A percentile compares a stretch with the other conserved stretches of the same genome.
Evolutionary conservation across 306 rosid species (phyloP).

Genomic region (Gastrolobium bilobum): DNA sequence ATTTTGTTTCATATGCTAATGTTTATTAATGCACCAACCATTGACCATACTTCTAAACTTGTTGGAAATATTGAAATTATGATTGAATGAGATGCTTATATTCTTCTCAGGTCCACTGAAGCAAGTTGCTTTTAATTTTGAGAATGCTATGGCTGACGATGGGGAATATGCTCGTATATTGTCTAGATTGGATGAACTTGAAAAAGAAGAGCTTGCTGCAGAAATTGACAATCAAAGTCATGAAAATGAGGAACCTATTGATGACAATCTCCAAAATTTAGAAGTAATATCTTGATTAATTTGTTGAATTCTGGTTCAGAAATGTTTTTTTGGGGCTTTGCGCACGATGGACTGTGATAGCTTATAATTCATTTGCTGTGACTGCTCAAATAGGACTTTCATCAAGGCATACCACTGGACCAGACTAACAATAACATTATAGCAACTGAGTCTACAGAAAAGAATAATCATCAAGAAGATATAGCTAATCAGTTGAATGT

Average conservation of each 20-base stretch:
- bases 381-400: conserved; percentile 52
- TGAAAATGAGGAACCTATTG: conserved; percentile 56
- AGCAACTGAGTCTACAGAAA: conserved; percentile 35
- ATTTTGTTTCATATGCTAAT: not conserved
- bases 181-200: conserved; percentile 79
- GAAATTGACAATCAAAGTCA: conserved; percentile 52
- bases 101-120: conserved; percentile 53
- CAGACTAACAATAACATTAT: conserved; percentile 43
- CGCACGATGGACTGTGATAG: conserved; percentile 34
- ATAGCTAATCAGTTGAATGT: conserved; percentile 64
- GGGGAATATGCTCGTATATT: conserved; percentile 66
- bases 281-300: conserved; percentile 58
- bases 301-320: conserved; percentile 45
- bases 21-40: conserved; percentile 15
- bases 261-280: conserved; percentile 44
- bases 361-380: conserved; percentile 39
- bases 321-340: conserved; percentile 44
- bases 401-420: conserved; percentile 46
- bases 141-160: conserved; percentile 51
- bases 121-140: conserved; percentile 52
- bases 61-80: not conserved
- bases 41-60: conserved; percentile 9
- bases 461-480: conserved; percentile 48
- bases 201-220: conserved; percentile 83
- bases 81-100: conserved; percentile 31